Evolutionary conservation across 2,329 filamentous ascomycete genomes (phyloP).

Genomic region (Pyrenophora seminiperda): DNA sequence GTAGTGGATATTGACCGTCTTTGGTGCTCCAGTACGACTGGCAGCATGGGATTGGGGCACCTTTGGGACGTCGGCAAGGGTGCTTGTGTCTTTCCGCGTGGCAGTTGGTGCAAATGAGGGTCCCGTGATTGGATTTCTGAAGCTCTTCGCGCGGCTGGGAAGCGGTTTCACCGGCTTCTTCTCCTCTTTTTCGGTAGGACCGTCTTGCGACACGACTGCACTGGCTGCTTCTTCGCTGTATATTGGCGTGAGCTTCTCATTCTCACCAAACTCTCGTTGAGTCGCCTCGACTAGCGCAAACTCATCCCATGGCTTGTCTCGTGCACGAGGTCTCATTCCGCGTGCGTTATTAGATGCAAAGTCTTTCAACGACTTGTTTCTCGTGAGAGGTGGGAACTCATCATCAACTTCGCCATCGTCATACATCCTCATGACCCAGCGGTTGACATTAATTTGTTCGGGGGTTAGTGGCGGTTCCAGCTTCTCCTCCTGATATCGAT

Average conservation of each 20-base stretch:
- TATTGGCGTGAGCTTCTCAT: constrained; percentile 70
- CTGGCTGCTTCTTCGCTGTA: constrained; percentile 61
- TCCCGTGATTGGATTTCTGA: constrained; percentile 57
- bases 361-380: constrained; percentile 73
- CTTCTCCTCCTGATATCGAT: constrained; percentile 78
- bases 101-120: constrained; percentile 55
- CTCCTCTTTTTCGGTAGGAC: constrained; percentile 24
- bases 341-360: constrained; percentile 81
- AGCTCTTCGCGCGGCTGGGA: constrained; percentile 50
- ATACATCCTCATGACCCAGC: constrained; percentile 83
- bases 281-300: constrained; percentile 79
- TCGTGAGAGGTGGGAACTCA: constrained; percentile 78
- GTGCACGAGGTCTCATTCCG: constrained; percentile 66
- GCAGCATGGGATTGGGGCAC: constrained; percentile 52
- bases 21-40: constrained; percentile 69
- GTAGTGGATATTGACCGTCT: constrained; percentile 74
- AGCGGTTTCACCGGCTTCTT: constrained; percentile 31
- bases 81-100: constrained; percentile 53
- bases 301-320: constrained; percentile 79
- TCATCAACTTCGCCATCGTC: constrained; percentile 84
- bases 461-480: constrained; percentile 67
- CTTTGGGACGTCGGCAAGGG: constrained; percentile 52
- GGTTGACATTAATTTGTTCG: constrained; percentile 76
- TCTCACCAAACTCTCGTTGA: constrained; percentile 69
- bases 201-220: constrained; percentile 31